Conservation (phyloP, 805 yeast genomes). For the Zygoascus ofunaensis region DNA sequence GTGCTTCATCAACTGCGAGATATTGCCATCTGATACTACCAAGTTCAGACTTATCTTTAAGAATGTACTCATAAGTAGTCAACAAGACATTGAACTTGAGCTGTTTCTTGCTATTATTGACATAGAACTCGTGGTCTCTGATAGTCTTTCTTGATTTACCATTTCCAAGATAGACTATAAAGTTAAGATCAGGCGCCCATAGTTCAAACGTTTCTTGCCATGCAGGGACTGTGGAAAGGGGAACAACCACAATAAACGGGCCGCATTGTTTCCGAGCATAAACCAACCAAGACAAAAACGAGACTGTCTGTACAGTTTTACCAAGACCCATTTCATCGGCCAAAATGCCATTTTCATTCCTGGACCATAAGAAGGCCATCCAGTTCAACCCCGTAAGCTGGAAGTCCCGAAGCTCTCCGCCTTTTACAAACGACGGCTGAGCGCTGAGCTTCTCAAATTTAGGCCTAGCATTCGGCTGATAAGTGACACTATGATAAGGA, state of each 20-base stretch:
- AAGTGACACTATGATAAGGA: slow-evolving; percentile 71
- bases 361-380: slow-evolving; percentile 99
- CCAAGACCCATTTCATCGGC: slow-evolving; percentile 99
- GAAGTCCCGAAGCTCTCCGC: slow-evolving; percentile 90
- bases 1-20: slow-evolving; percentile 97
- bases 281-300: slow-evolving; percentile 88
- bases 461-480: slow-evolving; percentile 64
- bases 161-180: slow-evolving; percentile 88
- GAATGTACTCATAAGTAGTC: slow-evolving; percentile 93
- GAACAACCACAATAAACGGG: slow-evolving; percentile 94
- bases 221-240: slow-evolving; percentile 90
- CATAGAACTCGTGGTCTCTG: slow-evolving; percentile 76
- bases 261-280: slow-evolving; percentile 96
- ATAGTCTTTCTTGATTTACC: slow-evolving; percentile 74
- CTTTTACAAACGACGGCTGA: slow-evolving; percentile 85
- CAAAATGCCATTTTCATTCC: slow-evolving; percentile 92
- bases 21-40: slow-evolving; percentile 90
- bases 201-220: slow-evolving; percentile 98
- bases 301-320: slow-evolving; percentile 93
- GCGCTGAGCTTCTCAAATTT: slow-evolving; percentile 73
- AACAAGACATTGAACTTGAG: slow-evolving; percentile 85
- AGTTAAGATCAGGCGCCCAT: slow-evolving; percentile 96
- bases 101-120: slow-evolving; percentile 45
- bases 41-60: slow-evolving; percentile 75
- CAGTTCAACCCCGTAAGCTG: slow-evolving; percentile 96